Evolutionary conservation across 169 alveolate genomes (phyloP).

Genomic region (Plasmodium relictum): DNA sequence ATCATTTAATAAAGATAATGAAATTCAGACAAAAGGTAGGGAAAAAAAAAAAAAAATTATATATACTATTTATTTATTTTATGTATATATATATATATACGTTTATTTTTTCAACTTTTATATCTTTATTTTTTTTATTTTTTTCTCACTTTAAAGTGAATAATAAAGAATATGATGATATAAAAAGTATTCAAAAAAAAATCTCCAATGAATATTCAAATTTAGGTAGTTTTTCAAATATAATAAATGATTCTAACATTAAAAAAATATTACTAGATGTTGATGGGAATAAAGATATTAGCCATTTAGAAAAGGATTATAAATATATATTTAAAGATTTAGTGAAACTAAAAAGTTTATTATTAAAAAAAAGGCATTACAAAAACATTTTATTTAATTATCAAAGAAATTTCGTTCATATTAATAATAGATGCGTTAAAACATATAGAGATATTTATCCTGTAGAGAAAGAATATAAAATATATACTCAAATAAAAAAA

Average conservation of each 20-base stretch:
- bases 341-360: slow-evolving; percentile 57
- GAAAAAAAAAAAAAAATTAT: neutral
- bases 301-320: slow-evolving; percentile 61
- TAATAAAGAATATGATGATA: slow-evolving; percentile 7
- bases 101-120: neutral
- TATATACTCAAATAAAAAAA: slow-evolving; percentile 74
- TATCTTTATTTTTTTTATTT: neutral
- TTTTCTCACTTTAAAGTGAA: slow-evolving; percentile 14
- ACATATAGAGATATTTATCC: slow-evolving; percentile 77
- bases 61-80: neutral
- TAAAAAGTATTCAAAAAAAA: slow-evolving; percentile 7
- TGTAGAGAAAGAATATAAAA: slow-evolving; percentile 71
- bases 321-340: slow-evolving; percentile 67
- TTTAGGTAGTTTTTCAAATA: slow-evolving; percentile 55
- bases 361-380: slow-evolving; percentile 61
- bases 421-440: slow-evolving; percentile 70
- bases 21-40: slow-evolving; percentile 36
- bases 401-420: slow-evolving; percentile 62
- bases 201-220: slow-evolving; percentile 13
- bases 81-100: neutral
- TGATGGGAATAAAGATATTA: slow-evolving; percentile 49
- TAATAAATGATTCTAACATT: slow-evolving; percentile 47
- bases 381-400: slow-evolving; percentile 68
- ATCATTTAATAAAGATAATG: slow-evolving; percentile 16
- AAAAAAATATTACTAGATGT: slow-evolving; percentile 57